Conservation (phyloP, 169 alveolate species). For the Prorocentrum cordatum region DNA sequence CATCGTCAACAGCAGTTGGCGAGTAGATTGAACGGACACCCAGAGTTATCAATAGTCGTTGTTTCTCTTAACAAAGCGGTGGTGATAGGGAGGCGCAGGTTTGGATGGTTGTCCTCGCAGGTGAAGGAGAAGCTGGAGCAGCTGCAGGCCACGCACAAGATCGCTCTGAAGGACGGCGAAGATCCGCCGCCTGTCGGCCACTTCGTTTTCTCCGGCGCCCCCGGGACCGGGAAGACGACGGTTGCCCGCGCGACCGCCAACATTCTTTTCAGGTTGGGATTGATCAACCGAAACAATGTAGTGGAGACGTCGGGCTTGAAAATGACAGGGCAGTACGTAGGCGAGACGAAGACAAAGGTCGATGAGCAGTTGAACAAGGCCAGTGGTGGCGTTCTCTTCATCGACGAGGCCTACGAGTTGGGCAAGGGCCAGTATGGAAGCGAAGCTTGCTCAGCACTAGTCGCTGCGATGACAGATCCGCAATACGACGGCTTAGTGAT, state of each 20-base stretch:
- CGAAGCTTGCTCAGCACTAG: conserved; percentile 41
- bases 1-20: no score
- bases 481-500: neutral
- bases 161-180: conserved; percentile 44
- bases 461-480: conserved; percentile 10
- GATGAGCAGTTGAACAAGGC: conserved; percentile 22
- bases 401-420: conserved; percentile 61
- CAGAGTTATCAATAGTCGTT: no score
- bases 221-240: conserved; percentile 64
- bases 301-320: neutral
- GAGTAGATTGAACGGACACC: no score
- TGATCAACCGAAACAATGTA: neutral
- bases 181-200: conserved; percentile 44
- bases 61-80: no score
- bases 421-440: conserved; percentile 37
- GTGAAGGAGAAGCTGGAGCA: conserved; percentile 22
- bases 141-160: conserved; percentile 7
- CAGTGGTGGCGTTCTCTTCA: conserved; percentile 51
- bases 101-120: no score
- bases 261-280: conserved; percentile 14
- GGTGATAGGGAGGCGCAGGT: no score
- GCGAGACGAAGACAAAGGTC: conserved; percentile 28
- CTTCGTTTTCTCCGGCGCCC: conserved; percentile 52
- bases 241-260: conserved; percentile 40
- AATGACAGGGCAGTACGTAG: conserved; percentile 35